A percentile compares a stretch with the other conserved stretches of the same genome.
These are phyloP conservation scores for Populus ilicifolia DNA, from an alignment of 345 rosid genomes.

Conservation along the genomic window DNA sequence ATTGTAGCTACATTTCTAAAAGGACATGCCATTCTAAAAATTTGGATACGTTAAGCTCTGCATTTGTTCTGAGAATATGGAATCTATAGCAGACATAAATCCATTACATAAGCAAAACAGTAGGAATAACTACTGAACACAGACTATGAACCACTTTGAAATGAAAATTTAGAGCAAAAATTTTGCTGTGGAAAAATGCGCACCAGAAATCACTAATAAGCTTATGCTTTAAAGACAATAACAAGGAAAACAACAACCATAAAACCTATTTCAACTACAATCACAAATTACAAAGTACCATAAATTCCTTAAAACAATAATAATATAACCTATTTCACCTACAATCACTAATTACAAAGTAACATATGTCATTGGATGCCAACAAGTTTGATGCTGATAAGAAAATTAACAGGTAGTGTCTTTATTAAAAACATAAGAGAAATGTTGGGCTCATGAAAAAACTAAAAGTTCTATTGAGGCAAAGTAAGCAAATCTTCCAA, in stretches of 20 bases:
- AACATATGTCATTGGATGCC: not conserved
- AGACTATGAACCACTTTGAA: not conserved
- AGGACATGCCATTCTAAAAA: not conserved
- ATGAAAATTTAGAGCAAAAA: not conserved
- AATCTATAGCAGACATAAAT: not conserved
- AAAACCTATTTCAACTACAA: not conserved
- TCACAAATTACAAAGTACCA: not conserved
- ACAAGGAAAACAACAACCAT: not conserved
- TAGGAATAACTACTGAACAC: not conserved
- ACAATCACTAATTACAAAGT: not conserved
- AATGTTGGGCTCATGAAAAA: not conserved
- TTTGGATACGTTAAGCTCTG: not conserved
- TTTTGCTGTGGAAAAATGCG: not conserved
- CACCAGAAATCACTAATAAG: not conserved
- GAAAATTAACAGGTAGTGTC: not conserved
- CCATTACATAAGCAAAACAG: not conserved
- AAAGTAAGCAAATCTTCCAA: constrained; percentile 3
- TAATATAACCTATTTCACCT: not conserved
- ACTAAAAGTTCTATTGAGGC: not conserved
- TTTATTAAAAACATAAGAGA: not conserved
- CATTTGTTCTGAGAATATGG: not conserved
- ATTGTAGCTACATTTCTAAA: not conserved
- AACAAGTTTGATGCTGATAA: not conserved
- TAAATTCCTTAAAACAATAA: not conserved
- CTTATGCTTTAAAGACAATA: not conserved